Evolutionary conservation across 495 filamentous ascomycete species (phyloP), one percentile per base, ranked within the genome.

Genomic region (Xylaria longipes): DNA sequence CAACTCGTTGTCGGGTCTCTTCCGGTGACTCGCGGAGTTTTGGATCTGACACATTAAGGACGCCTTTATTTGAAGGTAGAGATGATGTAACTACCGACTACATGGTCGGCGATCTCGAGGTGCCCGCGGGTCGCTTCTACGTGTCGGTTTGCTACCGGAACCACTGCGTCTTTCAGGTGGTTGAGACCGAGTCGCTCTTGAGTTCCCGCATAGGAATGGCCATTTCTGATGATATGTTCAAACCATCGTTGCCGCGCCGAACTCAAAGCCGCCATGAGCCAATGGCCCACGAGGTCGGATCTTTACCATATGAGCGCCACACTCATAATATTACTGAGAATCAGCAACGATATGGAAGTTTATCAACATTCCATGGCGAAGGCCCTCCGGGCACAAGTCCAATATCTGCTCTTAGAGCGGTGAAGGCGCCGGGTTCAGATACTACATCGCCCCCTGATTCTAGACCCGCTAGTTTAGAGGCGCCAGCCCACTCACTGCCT

Each of bases 121-220:
- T 93, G 5, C 95, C 95, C 22, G 93, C 92, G 20, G 96, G 96
- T 31, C 89, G 91, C 37, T 91, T 99, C 73, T 90, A 90, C 43
- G 89, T 94, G 60, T 87, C 92, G 50, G 92, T 97, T 27, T 87
- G 89, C 9, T 97, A 96, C 80, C 93, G 96, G 68, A 92, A 87
- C 45, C 92, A 94, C 76, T 97, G 92, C 81, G 93, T 92, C 73
- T 98, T 99, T 82, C 89, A 93, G 22, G 89, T 97, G 22, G 95
- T 97, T 74, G 94, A 97, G 76, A 91, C 93, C 0, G 96, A 99
- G 81, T 90, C 94, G 5, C 80, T 98, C 25, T 78, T 99, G 43
- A 97, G 95, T 81, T 97, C 94, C n/a, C 91, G 92, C n/a, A 94
- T 96, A 77, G 82, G 83, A 15, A 95, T 97, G 89, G 93, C 94